Percentiles rank a stretch among this genome's conserved stretches.
phyloP scores from a whole-genome alignment of 176 grass and related monocot genomes.

The Canna indica region DNA sequence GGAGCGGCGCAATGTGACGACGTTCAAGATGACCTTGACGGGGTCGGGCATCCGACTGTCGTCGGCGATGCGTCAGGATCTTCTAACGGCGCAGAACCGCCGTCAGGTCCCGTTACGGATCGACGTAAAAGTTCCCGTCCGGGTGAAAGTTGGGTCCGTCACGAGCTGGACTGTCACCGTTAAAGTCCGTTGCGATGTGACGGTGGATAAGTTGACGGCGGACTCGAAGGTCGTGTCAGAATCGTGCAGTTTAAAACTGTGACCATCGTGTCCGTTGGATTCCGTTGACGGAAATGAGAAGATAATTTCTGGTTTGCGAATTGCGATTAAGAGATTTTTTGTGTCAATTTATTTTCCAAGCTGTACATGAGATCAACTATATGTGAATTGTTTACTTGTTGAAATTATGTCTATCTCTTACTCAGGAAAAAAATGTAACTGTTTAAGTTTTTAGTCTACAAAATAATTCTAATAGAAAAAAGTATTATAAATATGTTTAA shows the following conservation, averaged over 20 bases:
- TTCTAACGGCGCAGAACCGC: constrained; percentile 35
- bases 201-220: constrained; percentile 36
- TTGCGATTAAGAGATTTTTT: no score
- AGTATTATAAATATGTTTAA: no score
- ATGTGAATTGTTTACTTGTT: no score
- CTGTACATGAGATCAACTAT: no score
- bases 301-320: no score
- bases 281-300: no score
- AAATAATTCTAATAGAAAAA: no score
- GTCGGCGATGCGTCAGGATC: constrained; percentile 17
- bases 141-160: constrained; percentile 35
- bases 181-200: constrained; percentile 39
- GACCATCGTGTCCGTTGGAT: no score
- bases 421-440: no score
- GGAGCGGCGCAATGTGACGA: constrained; percentile 43
- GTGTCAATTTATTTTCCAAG: no score
- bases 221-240: constrained; percentile 34
- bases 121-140: constrained; percentile 41
- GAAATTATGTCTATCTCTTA: no score
- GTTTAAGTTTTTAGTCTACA: no score
- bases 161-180: constrained; percentile 44
- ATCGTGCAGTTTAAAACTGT: constrained; percentile 40
- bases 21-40: constrained; percentile 29
- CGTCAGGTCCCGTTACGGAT: constrained; percentile 47
- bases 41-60: constrained; percentile 43